Base-by-base conservation (phyloP, 768 basidiomycete species). In the Phallus indusiatus region DNA sequence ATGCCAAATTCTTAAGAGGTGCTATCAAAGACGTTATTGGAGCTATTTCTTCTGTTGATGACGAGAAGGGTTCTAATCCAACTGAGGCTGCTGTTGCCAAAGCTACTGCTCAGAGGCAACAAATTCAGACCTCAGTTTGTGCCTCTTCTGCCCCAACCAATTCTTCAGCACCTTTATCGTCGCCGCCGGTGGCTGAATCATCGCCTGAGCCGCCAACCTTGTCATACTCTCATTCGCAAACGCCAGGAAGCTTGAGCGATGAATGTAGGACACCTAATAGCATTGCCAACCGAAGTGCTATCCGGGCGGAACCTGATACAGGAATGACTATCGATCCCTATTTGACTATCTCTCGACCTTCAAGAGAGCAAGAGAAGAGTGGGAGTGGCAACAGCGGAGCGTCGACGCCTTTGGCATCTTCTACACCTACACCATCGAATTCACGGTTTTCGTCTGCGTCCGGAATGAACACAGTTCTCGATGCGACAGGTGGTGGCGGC, bases 1-100 rank as follows among this genome's bases (percentile, higher is more conserved):
- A 90, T 65, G 86, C 89, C 12, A 81, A 86, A 17, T 91, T 91
- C 76, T 77, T 91, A 10, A 81, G 85, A 0, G 77, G 85, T 14
- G 73, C 90, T 33, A 73, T 91, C 5, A n/a, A 49, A 18, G 22
- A n/a, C 36, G 18, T 59, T n/a, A 17, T n/a, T 47, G 55, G 20
- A 22, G 10, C n/a, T 28, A 7, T 28, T 28, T 28, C 28, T 7
- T 28, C 28, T 28, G 28, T 28, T 28, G 28, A 28, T 7, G 28
- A 2, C 7, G 28, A 28, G 54, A 24, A 14, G 54, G 22, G 14
- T 28, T 22, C 34, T 5, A 17, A 8, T 20, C 20, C 16, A 0
- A 17, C 7, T 37, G 33, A 53, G 8, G 6, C n/a, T 17, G 36
- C 28, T 46, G 54, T 21, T 7, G n/a, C 33, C 33, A n/a, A 17